Percentiles rank a stretch among this genome's conserved stretches.
Conservation (phyloP, 441 rosid species). For the Populus trichocarpa region DNA sequence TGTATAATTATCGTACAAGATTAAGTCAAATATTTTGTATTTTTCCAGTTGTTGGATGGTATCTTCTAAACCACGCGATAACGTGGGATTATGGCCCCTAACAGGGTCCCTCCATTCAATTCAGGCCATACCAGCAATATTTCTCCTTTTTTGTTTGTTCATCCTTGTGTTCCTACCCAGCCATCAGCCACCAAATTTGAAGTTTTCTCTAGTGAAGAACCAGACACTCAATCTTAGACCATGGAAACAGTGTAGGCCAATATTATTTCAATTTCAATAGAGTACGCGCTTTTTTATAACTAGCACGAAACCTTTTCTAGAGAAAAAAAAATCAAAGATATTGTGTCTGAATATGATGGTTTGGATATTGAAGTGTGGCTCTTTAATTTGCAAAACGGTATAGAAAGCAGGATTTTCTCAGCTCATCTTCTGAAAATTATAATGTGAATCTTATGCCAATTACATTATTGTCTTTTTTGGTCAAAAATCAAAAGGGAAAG, state of each 20-base stretch:
- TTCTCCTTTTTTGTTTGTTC: neutral
- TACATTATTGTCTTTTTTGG: conserved; percentile 11
- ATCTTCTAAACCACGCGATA: conserved; percentile 23
- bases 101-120: conserved; percentile 11
- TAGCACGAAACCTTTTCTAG: neutral
- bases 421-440: neutral
- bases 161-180: neutral
- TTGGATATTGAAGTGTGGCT: neutral
- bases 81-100: conserved; percentile 4
- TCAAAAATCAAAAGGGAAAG: conserved; percentile 22
- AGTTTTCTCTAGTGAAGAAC: neutral
- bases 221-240: conserved; percentile 12
- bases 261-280: neutral
- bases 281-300: neutral
- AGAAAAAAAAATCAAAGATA: no score
- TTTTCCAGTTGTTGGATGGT: neutral
- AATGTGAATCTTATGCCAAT: conserved; percentile 15
- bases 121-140: neutral
- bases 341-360: neutral
- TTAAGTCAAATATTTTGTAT: conserved; percentile 8
- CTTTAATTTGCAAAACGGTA: neutral
- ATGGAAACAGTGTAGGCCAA: conserved; percentile 4
- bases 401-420: neutral
- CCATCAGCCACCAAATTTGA: neutral
- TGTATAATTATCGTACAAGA: conserved; percentile 25